Evolutionary conservation across 345 rosid species (phyloP).

Genomic region (Syzygium jambos): DNA sequence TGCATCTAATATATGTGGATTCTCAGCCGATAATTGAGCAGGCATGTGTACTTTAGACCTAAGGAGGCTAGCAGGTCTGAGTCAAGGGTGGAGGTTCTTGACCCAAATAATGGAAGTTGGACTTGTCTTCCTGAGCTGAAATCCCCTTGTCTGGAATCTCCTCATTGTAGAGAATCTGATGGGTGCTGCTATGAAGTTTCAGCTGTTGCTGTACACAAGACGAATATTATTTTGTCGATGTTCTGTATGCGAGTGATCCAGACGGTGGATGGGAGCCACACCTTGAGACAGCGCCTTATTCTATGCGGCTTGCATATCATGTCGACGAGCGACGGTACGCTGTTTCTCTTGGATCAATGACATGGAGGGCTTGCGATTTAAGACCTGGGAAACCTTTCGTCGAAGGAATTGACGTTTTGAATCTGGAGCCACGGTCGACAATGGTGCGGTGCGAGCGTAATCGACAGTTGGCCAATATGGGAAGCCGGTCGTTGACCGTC

Average conservation of each 20-base stretch:
- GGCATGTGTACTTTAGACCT: neutral
- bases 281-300: neutral
- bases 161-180: neutral
- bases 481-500: neutral
- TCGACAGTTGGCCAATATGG: neutral
- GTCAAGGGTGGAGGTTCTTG: neutral
- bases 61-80: neutral
- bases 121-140: neutral
- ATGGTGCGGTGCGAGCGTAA: neutral
- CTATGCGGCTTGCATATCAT: neutral
- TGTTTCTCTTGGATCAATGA: neutral
- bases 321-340: neutral
- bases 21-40: neutral
- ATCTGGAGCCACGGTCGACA: neutral
- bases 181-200: neutral
- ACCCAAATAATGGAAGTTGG: neutral
- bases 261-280: neutral
- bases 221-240: neutral
- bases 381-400: neutral
- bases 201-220: neutral
- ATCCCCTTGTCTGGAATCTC: neutral
- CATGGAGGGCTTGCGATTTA: neutral
- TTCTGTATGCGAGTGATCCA: neutral
- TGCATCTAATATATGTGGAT: neutral
- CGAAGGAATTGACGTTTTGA: neutral